Evolutionary conservation across 2,329 filamentous ascomycete genomes (phyloP).

Genomic region (Stagonosporopsis cucurbitacearum): DNA sequence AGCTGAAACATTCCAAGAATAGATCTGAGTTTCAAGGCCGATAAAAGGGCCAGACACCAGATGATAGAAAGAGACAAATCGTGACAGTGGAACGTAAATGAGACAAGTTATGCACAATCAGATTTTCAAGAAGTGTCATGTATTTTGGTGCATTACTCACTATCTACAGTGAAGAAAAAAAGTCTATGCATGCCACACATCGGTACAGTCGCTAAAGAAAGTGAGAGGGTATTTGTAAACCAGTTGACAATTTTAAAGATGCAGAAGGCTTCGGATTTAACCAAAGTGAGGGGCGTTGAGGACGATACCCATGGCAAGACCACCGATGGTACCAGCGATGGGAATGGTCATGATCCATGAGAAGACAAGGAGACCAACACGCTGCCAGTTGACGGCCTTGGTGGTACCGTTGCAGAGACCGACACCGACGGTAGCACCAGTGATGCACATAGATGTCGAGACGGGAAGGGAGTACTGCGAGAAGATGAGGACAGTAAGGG

Average conservation of each 20-base stretch:
- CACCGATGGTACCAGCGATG: constrained; percentile 64
- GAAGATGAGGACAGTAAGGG: constrained; percentile 77
- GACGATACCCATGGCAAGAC: constrained; percentile 54
- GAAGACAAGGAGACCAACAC: constrained; percentile 70
- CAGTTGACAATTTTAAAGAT: constrained; percentile 11
- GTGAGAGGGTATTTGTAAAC: constrained; percentile 17
- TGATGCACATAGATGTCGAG: constrained; percentile 74
- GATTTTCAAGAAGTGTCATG: neutral
- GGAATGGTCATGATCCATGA: constrained; percentile 72
- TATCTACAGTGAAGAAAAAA: constrained; percentile 5
- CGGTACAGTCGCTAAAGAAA: constrained; percentile 13
- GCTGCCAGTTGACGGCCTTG: constrained; percentile 76
- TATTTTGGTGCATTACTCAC: neutral
- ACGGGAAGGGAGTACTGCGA: constrained; percentile 78
- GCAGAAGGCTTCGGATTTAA: constrained; percentile 14
- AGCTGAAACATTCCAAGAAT: too few species aligned
- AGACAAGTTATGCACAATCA: neutral
- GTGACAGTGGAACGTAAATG: too few species aligned
- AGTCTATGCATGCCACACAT: constrained; percentile 12
- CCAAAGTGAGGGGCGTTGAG: constrained; percentile 65
- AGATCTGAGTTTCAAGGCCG: too few species aligned
- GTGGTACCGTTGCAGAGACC: constrained; percentile 76
- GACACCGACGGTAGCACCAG: constrained; percentile 78
- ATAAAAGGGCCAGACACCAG: too few species aligned
- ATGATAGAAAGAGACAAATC: too few species aligned